Evolutionary conservation across 2,329 filamentous ascomycete genomes (phyloP), one percentile per base, ranked within the genome.

Genomic region (Clarireedia paspali): DNA sequence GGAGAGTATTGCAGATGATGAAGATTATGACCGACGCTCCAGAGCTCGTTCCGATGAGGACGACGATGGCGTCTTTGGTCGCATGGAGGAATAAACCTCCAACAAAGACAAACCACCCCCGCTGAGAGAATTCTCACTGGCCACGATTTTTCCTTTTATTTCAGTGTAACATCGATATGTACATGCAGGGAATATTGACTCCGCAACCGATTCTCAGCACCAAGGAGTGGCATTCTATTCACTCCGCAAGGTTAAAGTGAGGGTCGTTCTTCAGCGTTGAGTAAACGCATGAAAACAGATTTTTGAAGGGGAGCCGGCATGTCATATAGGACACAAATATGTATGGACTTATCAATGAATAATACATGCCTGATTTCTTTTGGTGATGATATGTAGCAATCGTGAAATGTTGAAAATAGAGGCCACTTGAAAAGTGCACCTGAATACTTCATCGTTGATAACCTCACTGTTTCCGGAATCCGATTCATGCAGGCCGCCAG

Each of bases 51-150:
- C 84, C 70, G 89, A 95, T 65, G 91, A 96, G 65, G 91, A 95
- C 60, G 92, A 97, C 63, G 91, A 96, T 63, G 91, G 91, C 68
- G 88, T 97, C 66, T 99, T 99, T 76, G 91, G 91, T 56, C 83
- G 84, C 64, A 97, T 97, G 92, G 94, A 99, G 73, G 90, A 95
- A 72, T 94, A 78, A 71, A 48, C 24, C 20, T 44, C 38, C 30
- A 27, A 10, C 42, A 24, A 45, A 27, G 49, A 27, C 45, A 48
- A n/a, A 39, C 52, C 40, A 26, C 36, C 17, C 27, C 53, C 9
- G 36, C 50, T 44, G 53, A 50, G 6, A 44, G 36, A 15, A 36
- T 14, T n/a, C 26, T 15, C 27, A 34, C 55, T 47, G 27, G 40
- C 34, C 46, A 53, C 53, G 49, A 55, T 45, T n/a, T 27, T 47